phyloP scores from a whole-genome alignment of 805 yeast genomes.

The Danielia oregonensis region DNA sequence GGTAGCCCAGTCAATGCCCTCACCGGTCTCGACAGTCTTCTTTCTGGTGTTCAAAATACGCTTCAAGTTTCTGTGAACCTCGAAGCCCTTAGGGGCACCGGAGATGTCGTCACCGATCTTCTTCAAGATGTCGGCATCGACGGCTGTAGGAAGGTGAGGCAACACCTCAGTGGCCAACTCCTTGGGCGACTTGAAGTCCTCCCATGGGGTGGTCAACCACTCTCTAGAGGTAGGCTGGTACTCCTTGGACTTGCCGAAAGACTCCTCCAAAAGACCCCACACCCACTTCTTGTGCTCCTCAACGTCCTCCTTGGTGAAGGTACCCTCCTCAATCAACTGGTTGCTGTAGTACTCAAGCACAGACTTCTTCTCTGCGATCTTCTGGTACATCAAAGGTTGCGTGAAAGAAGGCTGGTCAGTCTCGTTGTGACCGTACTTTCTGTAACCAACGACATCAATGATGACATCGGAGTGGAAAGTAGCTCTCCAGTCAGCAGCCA shows the following conservation, averaged over 20 bases:
- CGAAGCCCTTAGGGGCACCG: conserved; percentile 82
- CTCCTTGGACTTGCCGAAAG: conserved; percentile 83
- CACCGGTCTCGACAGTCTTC: conserved; percentile 83
- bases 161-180: conserved; percentile 93
- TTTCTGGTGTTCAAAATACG: conserved; percentile 87
- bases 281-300: conserved; percentile 98
- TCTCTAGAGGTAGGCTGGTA: conserved; percentile 89
- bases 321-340: conserved; percentile 77
- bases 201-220: conserved; percentile 99
- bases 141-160: conserved; percentile 95
- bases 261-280: conserved; percentile 89
- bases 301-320: conserved; percentile 85
- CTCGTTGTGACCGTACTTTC: conserved; percentile 98
- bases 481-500: conserved; percentile 99
- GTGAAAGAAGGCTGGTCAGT: conserved; percentile 99
- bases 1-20: conserved; percentile 98
- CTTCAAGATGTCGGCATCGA: conserved; percentile 65
- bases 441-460: conserved; percentile 95
- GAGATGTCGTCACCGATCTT: conserved; percentile 77
- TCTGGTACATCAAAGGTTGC: conserved; percentile 95
- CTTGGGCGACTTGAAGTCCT: conserved; percentile 95
- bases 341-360: conserved; percentile 83
- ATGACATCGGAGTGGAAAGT: conserved; percentile 95
- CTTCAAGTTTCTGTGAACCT: conserved; percentile 91
- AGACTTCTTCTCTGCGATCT: conserved; percentile 83